These are phyloP conservation scores for Prunus dulcis DNA, from an alignment of 306 rosid species.

Conservation along the genomic window DNA sequence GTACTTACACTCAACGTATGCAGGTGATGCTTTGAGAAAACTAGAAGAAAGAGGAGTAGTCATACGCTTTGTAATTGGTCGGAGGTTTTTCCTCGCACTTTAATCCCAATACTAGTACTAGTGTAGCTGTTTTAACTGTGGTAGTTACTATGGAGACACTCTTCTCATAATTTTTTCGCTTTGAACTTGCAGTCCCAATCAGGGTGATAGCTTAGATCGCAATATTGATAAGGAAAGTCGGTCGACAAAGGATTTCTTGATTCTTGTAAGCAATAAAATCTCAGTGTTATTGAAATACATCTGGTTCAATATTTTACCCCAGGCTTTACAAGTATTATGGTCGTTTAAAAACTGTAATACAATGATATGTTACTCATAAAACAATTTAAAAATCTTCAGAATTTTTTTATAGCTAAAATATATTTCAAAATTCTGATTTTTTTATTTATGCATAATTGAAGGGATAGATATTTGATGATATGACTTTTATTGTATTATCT, in stretches of 20 bases:
- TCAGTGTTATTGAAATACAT: slow-evolving; percentile 17
- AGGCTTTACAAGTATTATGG: slow-evolving; percentile 2
- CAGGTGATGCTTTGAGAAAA: slow-evolving; percentile 88
- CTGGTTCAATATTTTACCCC: slow-evolving; percentile 1
- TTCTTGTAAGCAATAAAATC: slow-evolving; percentile 68
- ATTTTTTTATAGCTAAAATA: slow-evolving; percentile 6
- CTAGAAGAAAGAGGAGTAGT: slow-evolving; percentile 95
- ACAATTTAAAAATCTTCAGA: neutral
- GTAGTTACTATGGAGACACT: neutral
- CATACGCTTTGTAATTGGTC: slow-evolving; percentile 88
- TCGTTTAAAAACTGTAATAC: neutral
- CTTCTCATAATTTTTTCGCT: slow-evolving; percentile 18
- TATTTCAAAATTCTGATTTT: neutral
- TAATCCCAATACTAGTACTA: slow-evolving; percentile 14
- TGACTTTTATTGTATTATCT: neutral
- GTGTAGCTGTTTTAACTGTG: neutral
- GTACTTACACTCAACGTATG: slow-evolving; percentile 4
- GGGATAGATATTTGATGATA: neutral
- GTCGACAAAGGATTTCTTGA: slow-evolving; percentile 77
- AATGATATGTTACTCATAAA: neutral
- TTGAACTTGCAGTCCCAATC: slow-evolving; percentile 67
- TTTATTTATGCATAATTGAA: neutral
- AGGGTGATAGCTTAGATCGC: slow-evolving; percentile 97
- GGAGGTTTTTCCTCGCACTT: slow-evolving; percentile 74
- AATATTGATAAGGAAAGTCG: slow-evolving; percentile 75